Evolutionary conservation across 1,284 basidiomycete species (phyloP).

Genomic region (Cutaneotrichosporon sp.): DNA sequence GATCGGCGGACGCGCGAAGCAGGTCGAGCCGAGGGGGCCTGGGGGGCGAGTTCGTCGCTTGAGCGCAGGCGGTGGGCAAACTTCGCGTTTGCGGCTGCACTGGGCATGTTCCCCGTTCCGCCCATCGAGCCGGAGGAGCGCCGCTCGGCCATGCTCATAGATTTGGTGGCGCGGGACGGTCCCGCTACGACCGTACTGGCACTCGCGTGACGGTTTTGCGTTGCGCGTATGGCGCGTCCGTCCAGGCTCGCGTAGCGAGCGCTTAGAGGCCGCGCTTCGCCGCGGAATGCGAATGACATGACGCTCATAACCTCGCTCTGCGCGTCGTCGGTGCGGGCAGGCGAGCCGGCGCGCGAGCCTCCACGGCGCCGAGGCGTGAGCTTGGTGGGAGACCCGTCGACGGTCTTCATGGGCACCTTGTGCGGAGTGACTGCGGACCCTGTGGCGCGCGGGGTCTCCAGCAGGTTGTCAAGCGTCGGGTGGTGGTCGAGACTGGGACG

Average conservation of each 20-base stretch:
- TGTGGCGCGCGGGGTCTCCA: slow-evolving; percentile 1
- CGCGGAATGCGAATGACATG: slow-evolving; percentile 42
- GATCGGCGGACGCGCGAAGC: slow-evolving; percentile 18
- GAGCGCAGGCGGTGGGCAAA: slow-evolving; percentile 40
- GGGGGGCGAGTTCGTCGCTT: slow-evolving; percentile 11
- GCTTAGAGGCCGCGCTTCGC: slow-evolving; percentile 9
- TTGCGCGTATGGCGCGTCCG: not conserved
- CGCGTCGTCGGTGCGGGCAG: slow-evolving; percentile 17
- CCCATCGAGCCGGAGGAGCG: slow-evolving; percentile 15
- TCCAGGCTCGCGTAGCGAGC: too few species aligned
- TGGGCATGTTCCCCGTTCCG: not conserved
- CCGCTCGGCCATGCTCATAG: slow-evolving; percentile 10
- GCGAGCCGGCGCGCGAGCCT: not conserved
- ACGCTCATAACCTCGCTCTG: slow-evolving; percentile 34
- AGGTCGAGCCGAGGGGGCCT: slow-evolving; percentile 13
- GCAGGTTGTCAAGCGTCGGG: slow-evolving; percentile 9
- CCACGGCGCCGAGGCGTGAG: slow-evolving; percentile 5
- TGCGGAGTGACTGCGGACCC: slow-evolving; percentile 1
- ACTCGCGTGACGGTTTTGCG: too few species aligned
- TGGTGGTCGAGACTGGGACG: slow-evolving; percentile 4
- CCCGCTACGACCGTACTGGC: too few species aligned
- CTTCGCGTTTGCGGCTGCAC: slow-evolving; percentile 36
- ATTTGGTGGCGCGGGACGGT: too few species aligned
- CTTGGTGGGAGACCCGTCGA: slow-evolving; percentile 7
- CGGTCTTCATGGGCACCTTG: slow-evolving; percentile 6